phyloP scores from a whole-genome alignment of 148 eudicot species.

The Amaranthus palmeri region DNA sequence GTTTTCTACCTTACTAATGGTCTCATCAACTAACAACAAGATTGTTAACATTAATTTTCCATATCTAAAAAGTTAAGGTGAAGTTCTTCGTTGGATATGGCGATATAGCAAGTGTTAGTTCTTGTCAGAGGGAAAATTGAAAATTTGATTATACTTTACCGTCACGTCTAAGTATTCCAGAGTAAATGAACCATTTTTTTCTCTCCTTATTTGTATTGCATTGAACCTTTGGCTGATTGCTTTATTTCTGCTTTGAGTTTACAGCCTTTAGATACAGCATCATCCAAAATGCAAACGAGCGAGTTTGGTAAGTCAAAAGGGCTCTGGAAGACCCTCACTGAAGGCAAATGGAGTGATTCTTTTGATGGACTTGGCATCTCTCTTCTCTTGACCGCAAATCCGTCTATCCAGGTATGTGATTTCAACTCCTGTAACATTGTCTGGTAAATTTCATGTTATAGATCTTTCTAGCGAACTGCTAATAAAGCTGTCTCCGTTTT shows the following conservation, averaged over 20 bases:
- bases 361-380: conserved; percentile 93
- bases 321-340: conserved; percentile 74
- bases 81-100: too few species aligned
- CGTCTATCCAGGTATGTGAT: conserved; percentile 80
- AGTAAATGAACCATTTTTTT: too few species aligned
- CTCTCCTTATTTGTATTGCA: too few species aligned
- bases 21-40: too few species aligned
- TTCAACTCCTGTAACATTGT: not conserved
- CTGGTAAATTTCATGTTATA: not conserved
- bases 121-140: too few species aligned
- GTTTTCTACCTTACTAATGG: too few species aligned
- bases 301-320: conserved; percentile 92
- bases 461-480: not conserved
- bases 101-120: too few species aligned
- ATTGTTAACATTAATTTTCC: too few species aligned
- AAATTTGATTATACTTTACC: too few species aligned
- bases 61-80: too few species aligned
- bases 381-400: conserved; percentile 84
- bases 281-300: conserved; percentile 93
- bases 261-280: conserved; percentile 96
- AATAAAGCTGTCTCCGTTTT: conserved; percentile 7
- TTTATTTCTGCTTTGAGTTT: conserved; percentile 14
- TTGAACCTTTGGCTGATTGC: not conserved
- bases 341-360: conserved; percentile 72
- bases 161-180: too few species aligned